Percentiles rank a stretch among this genome's conserved stretches.
Evolutionary conservation across 2,329 filamentous ascomycete species (phyloP).

Genomic region (Hymenoscyphus salicellus): DNA sequence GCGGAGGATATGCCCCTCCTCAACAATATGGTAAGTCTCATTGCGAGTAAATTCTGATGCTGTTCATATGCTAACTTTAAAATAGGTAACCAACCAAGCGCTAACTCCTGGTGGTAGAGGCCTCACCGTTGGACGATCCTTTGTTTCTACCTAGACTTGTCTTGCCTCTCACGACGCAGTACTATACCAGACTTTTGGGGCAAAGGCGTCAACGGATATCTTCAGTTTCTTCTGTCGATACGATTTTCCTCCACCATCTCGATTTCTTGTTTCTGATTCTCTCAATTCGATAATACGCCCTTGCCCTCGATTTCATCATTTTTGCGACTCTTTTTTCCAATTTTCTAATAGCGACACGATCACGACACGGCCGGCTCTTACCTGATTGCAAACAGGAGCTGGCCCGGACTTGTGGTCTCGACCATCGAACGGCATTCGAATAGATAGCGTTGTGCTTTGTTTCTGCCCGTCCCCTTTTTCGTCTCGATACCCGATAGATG

Average conservation of each 20-base stretch:
- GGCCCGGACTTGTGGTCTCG: constrained; percentile 28
- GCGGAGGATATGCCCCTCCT: constrained; percentile 33
- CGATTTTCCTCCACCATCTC: constrained; percentile 15
- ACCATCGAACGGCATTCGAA: constrained; percentile 38
- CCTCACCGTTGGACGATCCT: constrained; percentile 21
- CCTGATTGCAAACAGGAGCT: constrained; percentile 26
- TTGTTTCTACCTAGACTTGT: constrained; percentile 24
- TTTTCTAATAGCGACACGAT: constrained; percentile 35
- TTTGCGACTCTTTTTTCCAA: constrained; percentile 28
- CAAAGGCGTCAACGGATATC: constrained; percentile 32
- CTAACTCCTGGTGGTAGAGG: constrained; percentile 55
- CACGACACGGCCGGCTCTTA: constrained; percentile 30
- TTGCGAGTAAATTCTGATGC: background rate
- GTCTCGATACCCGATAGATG: constrained; percentile 38
- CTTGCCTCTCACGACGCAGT: constrained; percentile 14
- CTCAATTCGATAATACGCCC: constrained; percentile 23
- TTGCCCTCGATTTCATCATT: constrained; percentile 21
- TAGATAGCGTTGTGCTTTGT: constrained; percentile 40
- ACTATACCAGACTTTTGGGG: constrained; percentile 20
- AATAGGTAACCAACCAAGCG: constrained; percentile 51
- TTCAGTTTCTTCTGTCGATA: constrained; percentile 23
- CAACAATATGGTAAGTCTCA: constrained; percentile 33
- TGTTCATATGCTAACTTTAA: constrained; percentile 1
- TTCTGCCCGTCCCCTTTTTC: constrained; percentile 32
- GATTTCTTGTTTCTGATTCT: constrained; percentile 17